A percentile compares a stretch with the other conserved stretches of the same genome.
These are phyloP conservation scores for Didymella segeticola DNA, from an alignment of 2,329 filamentous ascomycete species.

Conservation along the genomic window DNA sequence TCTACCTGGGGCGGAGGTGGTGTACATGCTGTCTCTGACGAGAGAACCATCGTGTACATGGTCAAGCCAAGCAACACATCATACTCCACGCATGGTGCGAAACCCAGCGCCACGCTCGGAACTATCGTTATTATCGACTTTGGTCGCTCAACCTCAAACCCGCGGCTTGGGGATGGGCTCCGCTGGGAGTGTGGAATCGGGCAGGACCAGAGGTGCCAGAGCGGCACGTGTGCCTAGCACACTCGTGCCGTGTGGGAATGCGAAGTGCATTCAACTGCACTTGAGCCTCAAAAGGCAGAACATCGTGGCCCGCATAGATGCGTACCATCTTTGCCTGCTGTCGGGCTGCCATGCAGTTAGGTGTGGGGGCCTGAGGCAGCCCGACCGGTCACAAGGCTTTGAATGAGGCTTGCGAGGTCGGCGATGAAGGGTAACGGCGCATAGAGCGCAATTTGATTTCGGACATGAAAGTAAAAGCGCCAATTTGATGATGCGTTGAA, in stretches of 20 bases:
- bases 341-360: slow-evolving; percentile 7
- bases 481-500: neutral
- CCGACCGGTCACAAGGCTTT: slow-evolving; percentile 1
- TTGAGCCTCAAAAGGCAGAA: slow-evolving; percentile 3
- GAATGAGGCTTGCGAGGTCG: neutral
- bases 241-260: neutral
- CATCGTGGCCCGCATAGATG: neutral
- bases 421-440: neutral
- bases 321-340: slow-evolving; percentile 3
- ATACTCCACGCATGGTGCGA: slow-evolving; percentile 23
- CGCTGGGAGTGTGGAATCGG: slow-evolving; percentile 21
- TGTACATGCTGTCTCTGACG: slow-evolving; percentile 42
- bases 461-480: neutral
- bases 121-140: slow-evolving; percentile 46
- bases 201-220: slow-evolving; percentile 10
- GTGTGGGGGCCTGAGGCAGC: neutral
- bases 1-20: slow-evolving; percentile 12
- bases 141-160: slow-evolving; percentile 11
- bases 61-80: slow-evolving; percentile 26
- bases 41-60: slow-evolving; percentile 46
- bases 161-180: neutral
- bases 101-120: slow-evolving; percentile 29
- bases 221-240: slow-evolving; percentile 13
- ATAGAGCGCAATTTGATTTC: neutral
- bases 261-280: neutral